Evolutionary conservation across 345 rosid species (phyloP), one percentile per base, ranked within the genome.

Genomic region (Excoecaria agallocha): DNA sequence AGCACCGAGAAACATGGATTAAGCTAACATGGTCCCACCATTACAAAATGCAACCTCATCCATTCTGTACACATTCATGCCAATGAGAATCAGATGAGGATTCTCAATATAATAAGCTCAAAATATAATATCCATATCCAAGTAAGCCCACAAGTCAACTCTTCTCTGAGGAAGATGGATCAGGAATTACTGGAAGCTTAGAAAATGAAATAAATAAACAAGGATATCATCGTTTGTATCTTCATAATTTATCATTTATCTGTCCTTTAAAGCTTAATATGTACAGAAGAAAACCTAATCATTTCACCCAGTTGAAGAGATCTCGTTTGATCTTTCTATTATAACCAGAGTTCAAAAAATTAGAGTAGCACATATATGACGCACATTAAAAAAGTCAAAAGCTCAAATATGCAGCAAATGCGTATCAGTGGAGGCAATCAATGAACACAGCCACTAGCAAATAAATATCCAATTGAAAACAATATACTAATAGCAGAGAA

Each of bases 381-480:
- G 50, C 62, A 16, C 20, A 43, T 30, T 8, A 43, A 25, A 15
- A 71, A 54, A 24, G 67, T 58, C 57, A 48, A 46, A 61, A 15
- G 35, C n/a, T 45, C 70, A 38, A 38, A 63, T 12, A 63, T 17
- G 1, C 3, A 63, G 15, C 66, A 57, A 45, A 57, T 17, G 35
- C 74, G 55, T 7, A 38, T n/a, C 12, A 70, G 22, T 15, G 10
- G 6, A 63, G 39, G 72, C 74, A 75, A 61, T 74, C 74, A 78
- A 78, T 60, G 69, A 68, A 60, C 51, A 69, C 49, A 52, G 65
- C 80, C 30, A 73, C 71, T 41, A 15, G 6, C 76, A 64, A 38
- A 60, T 45, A 52, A 73, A 51, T 63, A 22, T 43, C 25, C 74
- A 19, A 59, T 45, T 10, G 43, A 45, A 30, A 73, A 10, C 16